Percentiles rank a stretch among this genome's conserved stretches.
Evolutionary conservation across 352 stramenopile genomes (phyloP).

Genomic region (Phytophthora fragariae): DNA sequence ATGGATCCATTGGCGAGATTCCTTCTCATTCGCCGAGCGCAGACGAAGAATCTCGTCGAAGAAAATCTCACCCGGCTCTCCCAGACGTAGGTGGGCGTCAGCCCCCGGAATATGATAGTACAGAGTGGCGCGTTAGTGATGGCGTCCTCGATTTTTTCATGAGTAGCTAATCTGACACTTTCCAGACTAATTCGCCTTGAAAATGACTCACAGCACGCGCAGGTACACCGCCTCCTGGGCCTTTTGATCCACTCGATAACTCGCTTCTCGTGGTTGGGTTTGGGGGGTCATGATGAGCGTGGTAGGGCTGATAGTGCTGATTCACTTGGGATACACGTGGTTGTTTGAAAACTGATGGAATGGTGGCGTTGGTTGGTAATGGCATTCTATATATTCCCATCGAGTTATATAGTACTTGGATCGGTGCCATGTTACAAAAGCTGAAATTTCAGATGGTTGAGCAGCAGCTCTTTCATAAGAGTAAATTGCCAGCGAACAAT

Average conservation of each 20-base stretch:
- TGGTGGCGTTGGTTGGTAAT: no score
- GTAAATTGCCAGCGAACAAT: no score
- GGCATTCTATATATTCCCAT: no score
- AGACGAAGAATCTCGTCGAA: slow-evolving; percentile 26
- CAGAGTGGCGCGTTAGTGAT: slow-evolving; percentile 13
- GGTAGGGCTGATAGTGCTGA: no score
- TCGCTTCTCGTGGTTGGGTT: slow-evolving; percentile 25
- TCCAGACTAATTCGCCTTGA: slow-evolving; percentile 16
- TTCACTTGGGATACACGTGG: no score
- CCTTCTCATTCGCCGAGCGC: slow-evolving; percentile 13
- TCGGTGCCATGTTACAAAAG: no score
- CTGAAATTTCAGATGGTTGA: no score
- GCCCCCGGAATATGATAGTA: background rate
- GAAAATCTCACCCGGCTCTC: slow-evolving; percentile 21
- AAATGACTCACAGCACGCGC: slow-evolving; percentile 17
- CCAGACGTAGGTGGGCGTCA: slow-evolving; percentile 3
- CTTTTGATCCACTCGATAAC: slow-evolving; percentile 27
- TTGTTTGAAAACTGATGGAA: no score
- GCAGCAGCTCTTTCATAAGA: no score
- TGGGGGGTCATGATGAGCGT: slow-evolving; percentile 5
- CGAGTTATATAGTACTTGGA: no score
- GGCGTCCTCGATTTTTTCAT: slow-evolving; percentile 16
- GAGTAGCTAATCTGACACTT: slow-evolving; percentile 33
- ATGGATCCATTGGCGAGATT: slow-evolving; percentile 22
- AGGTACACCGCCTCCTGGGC: background rate